Conservation (phyloP, 371 early-diverging fungal genomes). For the Mucor indicus region DNA sequence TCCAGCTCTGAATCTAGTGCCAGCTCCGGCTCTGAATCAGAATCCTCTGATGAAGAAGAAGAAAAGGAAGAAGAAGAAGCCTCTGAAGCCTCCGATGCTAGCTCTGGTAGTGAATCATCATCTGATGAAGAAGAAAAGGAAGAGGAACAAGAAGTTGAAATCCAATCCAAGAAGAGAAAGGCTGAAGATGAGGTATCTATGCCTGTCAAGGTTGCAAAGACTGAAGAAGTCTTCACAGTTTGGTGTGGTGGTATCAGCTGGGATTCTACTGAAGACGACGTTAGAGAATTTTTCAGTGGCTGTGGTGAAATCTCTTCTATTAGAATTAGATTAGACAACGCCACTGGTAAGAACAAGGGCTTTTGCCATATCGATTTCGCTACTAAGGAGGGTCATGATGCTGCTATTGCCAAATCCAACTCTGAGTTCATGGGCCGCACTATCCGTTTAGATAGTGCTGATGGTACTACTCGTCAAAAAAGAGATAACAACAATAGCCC, state of each 20-base stretch:
- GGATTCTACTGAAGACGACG: conserved; percentile 58
- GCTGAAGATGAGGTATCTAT: conserved; percentile 24
- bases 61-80: background rate
- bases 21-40: background rate
- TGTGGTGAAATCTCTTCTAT: conserved; percentile 53
- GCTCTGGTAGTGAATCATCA: background rate
- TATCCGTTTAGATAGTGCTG: conserved; percentile 52
- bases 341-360: conserved; percentile 66
- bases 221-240: conserved; percentile 36
- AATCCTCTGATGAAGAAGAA: background rate
- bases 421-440: conserved; percentile 63
- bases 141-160: background rate
- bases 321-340: conserved; percentile 41
- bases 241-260: conserved; percentile 68
- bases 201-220: conserved; percentile 53
- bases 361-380: conserved; percentile 71
- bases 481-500: conserved; percentile 34
- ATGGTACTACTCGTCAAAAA: conserved; percentile 17
- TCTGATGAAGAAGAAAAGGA: conserved; percentile 1
- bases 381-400: conserved; percentile 55
- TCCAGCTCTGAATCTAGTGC: too few relatives aligned
- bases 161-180: conserved; percentile 38
- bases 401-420: conserved; percentile 60
- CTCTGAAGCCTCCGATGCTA: background rate
- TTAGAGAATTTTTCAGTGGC: conserved; percentile 51